Evolutionary conservation across 257 asterid genomes (phyloP), one percentile per base, ranked within the genome.

Genomic region (Solanum clarkiae): DNA sequence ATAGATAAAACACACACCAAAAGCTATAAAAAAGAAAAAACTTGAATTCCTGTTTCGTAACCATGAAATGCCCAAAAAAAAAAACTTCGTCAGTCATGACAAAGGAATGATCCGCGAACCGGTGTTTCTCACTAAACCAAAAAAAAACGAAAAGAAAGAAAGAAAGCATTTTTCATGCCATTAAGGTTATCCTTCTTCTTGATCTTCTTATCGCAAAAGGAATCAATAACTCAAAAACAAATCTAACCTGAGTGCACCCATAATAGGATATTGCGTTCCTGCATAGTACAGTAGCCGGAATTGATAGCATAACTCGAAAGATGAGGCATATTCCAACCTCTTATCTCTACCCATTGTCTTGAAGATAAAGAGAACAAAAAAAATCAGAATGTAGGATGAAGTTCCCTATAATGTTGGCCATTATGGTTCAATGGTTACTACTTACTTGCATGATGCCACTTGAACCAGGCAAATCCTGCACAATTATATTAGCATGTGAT

Each of bases 401-500:
- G 71, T 68, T 53, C 86, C 49, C n/a, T 74, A 65, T n/a, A 66
- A 24, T 4, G 55, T 77, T 80, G 20, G 68, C 80, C 75, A 60
- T 32, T 15, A 71, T 47, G 70, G 80, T 84, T 77, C 85, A 77
- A 40, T 87, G 69, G 55, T 83, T 59, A 49, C 16, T 63, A 91
- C 98, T 94, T 91, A 95, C 99, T 92, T 96, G 99, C 99, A 96
- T 96, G 84, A 95, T 87, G 69, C 99, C 99, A 69, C 97, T 93
- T 77, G 98, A 94, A 70, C 92, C 93, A 13, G 99, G 99, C 87
- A 96, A 87, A 85, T 96, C 99, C 99, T 96, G 86, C 54, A 84
- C 87, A 66, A 80, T 59, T 36, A 36, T 36, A 36, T 36, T 88
- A 83, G 91, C 84, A 87, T 56, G 87, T 69, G 85, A 22, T 22